phyloP scores from a whole-genome alignment of 495 filamentous ascomycete genomes.

The Penicillium arizonense region DNA sequence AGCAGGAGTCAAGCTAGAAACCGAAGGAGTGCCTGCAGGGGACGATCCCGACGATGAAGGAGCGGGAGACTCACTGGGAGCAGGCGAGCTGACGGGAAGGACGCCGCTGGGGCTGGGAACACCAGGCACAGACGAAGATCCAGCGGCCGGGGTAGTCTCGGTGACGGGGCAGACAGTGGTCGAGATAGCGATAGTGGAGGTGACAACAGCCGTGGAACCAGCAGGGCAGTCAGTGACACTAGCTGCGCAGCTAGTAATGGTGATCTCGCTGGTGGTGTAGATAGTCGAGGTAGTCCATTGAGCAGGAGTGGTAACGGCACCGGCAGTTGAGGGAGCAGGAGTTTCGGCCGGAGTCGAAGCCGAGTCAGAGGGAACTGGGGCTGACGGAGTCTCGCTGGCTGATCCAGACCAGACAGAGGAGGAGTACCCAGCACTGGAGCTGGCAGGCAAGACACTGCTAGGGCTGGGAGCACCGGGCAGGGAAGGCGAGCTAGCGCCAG shows the following conservation, averaged over 20 bases:
- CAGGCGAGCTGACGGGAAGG: neutral
- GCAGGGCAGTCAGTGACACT: constrained; percentile 59
- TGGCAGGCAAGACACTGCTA: neutral
- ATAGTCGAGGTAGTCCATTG: constrained; percentile 56
- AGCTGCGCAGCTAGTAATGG: constrained; percentile 56
- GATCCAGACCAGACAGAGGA: neutral
- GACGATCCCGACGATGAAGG: neutral
- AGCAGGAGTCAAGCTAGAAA: neutral
- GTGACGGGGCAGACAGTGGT: constrained; percentile 60
- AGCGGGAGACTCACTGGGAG: neutral
- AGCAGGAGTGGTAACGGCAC: constrained; percentile 9
- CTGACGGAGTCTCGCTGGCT: neutral
- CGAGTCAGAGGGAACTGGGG: neutral
- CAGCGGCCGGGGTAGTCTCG: constrained; percentile 21
- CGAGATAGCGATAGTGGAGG: constrained; percentile 53
- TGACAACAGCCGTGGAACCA: constrained; percentile 49
- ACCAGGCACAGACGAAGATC: neutral
- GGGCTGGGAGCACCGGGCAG: constrained; percentile 6
- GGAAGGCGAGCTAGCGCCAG: neutral
- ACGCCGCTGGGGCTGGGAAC: neutral
- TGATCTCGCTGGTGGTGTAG: constrained; percentile 55
- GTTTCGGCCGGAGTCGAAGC: neutral
- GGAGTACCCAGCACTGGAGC: neutral
- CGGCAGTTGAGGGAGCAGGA: neutral
- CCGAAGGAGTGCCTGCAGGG: neutral